Conservation (phyloP, 2,329 filamentous ascomycete species). For the Phialocephala sp. region DNA sequence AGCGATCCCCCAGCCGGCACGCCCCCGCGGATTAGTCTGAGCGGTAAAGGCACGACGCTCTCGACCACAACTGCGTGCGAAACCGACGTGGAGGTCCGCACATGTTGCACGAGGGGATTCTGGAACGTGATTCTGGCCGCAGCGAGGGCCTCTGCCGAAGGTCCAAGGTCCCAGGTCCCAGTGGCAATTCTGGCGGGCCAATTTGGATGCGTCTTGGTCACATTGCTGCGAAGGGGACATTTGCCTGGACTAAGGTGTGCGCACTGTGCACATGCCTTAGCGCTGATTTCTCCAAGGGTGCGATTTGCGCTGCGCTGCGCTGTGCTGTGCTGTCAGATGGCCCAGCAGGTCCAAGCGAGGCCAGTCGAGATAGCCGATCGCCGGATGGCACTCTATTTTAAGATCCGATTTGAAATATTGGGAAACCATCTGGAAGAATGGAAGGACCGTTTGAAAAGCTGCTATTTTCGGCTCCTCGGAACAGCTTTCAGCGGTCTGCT, state of each 20-base stretch:
- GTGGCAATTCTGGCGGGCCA: conserved; percentile 2
- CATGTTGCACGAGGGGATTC: conserved; percentile 1
- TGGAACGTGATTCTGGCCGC: conserved; percentile 16
- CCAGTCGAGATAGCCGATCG: conserved; percentile 7
- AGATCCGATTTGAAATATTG: conserved; percentile 1
- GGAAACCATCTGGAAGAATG: not conserved
- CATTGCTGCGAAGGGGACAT: conserved; percentile 1
- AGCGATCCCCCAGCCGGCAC: conserved; percentile 7
- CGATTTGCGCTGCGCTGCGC: not conserved
- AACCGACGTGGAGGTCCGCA: conserved; percentile 14
- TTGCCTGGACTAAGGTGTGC: conserved; percentile 5
- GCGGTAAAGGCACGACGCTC: conserved; percentile 23
- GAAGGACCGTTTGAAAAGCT: not conserved
- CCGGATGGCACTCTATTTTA: conserved; percentile 7
- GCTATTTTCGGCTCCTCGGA: conserved; percentile 9
- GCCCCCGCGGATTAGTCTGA: conserved; percentile 17
- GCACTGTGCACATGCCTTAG: conserved; percentile 11
- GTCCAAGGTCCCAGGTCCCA: not conserved
- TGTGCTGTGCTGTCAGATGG: not conserved
- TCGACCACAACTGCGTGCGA: not conserved
- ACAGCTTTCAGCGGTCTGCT: not conserved
- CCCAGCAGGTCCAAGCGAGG: not conserved
- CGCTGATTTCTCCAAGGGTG: conserved; percentile 12
- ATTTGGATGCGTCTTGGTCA: conserved; percentile 11
- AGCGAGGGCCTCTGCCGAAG: conserved; percentile 8